Base-by-base conservation (phyloP, 805 yeast species). In the Saccharomycopsis amapae region DNA sequence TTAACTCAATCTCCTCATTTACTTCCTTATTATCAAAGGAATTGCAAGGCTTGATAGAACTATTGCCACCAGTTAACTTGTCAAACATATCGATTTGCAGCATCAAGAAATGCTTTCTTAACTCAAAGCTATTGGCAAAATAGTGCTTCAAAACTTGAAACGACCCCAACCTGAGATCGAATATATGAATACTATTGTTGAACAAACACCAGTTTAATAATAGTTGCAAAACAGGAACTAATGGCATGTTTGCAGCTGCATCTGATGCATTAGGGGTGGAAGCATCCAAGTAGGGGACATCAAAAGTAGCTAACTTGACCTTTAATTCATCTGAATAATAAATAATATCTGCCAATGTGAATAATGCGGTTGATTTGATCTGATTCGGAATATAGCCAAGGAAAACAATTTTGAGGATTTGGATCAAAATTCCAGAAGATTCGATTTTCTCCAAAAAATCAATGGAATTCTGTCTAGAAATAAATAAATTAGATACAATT, bases 261-360 rank as follows among this genome's bases (percentile, higher is more conserved):
- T 13, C 55, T 35, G 32, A 59, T 64, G 5, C 55, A 36, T 41
- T 35, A 2, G 40, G 32, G 3, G 51, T 54, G 4, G 81, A 68
- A 9, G 96, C 87, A 57, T 87, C 97, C 45, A 89, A 69, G 58
- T 81, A 86, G 0, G 98, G 98, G 5, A 93, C 96, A 61, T 93
- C 97, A 12, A 90, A 79, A 45, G 78, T 79, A 1, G 87, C 71
- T 55, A 90, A 82, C 48, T 77, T 77, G 12, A 66, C 64, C 61
- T 93, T 98, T 28, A 84, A 72, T 2, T 68, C 74, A 2, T 69
- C 62, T 59, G 88, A 87, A 25, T 78, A 73, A 40, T 79, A 65
- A 3, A 93, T 81, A 26, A 89, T 66, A 52, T 82, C 90, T 1
- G 94, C 88, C 1, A 86, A 78, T 0, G 95, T 78, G 3, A 80